Evolutionary conservation across 2,329 filamentous ascomycete species (phyloP), one percentile per base, ranked within the genome.

Genomic region (Shiraia bambusicola): DNA sequence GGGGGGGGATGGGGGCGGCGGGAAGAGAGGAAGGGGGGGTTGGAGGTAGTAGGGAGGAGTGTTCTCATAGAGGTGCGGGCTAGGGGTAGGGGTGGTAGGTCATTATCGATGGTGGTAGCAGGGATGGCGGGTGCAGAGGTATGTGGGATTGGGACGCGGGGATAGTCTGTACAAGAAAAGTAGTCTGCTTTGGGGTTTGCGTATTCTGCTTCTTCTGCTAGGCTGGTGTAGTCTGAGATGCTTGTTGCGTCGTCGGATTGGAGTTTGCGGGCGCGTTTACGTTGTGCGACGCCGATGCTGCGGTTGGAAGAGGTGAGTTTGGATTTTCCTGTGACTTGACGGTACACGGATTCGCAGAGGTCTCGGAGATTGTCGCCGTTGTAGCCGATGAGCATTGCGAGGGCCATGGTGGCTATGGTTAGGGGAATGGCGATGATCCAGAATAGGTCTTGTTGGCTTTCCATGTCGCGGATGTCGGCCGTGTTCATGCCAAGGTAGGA

Each of bases 401-500:
- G 42, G 2, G 49, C 58, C 42, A 65, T 56, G 0, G 59, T 62
- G 19, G 8, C 4, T 22, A 22, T 8, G 19, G 60, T 66, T 1
- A 67, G 51, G 6, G 63, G 64, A 6, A 64, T 33, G 0, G 61
- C 59, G 11, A 64, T 56, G 15, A 42, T 42, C 71, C 71, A 74
- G 49, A 73, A 74, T 0, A 72, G 38, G 16, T 53, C 47, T 44
- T 73, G 71, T 7, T 49, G 65, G 15, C 56, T 59, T 2, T 58
- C 42, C 69, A 72, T 71, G 33, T 72, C 59, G 17, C 72, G 50
- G 11, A 74, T 69, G 27, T 73, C 72, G 2, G 49, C 41, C 2
- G 67, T 64, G 31, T 66, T 67, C 71, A 74, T 67, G 6, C 72
- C 71, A 9, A 74, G 65, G 46, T 70, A 72, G 3, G 62, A 67